Conservation (phyloP, 345 rosid species). For the Orychophragmus violaceus region DNA sequence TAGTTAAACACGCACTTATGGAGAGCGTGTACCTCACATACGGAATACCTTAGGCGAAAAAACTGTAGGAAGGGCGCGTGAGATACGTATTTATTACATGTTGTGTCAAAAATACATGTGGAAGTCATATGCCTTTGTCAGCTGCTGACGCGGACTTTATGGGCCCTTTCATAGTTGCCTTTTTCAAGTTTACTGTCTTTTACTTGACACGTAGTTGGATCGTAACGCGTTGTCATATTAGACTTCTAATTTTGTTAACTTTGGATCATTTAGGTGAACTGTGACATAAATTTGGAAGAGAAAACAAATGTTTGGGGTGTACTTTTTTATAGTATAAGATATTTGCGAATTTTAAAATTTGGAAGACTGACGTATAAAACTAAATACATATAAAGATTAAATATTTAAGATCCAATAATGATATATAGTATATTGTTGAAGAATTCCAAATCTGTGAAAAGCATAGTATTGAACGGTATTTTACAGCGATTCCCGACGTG, state of each 20-base stretch:
- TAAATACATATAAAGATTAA: too few species aligned
- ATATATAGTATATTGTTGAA: too few species aligned
- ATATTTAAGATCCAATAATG: too few species aligned
- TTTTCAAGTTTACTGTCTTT: neutral
- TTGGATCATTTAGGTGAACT: too few species aligned
- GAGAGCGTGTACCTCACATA: neutral
- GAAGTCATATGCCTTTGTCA: slow-evolving; percentile 26
- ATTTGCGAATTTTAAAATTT: too few species aligned
- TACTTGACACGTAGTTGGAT: neutral
- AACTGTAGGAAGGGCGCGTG: slow-evolving; percentile 1
- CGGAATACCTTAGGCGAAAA: neutral
- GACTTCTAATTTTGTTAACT: neutral
- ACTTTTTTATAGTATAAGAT: too few species aligned
- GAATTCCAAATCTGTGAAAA: too few species aligned
- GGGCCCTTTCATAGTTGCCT: neutral
- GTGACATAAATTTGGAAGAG: too few species aligned
- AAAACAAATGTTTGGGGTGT: too few species aligned
- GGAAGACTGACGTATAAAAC: too few species aligned
- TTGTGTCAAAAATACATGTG: slow-evolving; percentile 8
- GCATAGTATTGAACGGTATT: too few species aligned
- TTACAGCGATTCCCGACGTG: too few species aligned
- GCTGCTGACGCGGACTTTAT: slow-evolving; percentile 24
- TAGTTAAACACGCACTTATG: neutral
- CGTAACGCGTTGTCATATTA: neutral
- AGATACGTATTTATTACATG: slow-evolving; percentile 11